Evolutionary conservation across 2,329 filamentous ascomycete genomes (phyloP).

Genomic region (Pestalotiopsis sp.): DNA sequence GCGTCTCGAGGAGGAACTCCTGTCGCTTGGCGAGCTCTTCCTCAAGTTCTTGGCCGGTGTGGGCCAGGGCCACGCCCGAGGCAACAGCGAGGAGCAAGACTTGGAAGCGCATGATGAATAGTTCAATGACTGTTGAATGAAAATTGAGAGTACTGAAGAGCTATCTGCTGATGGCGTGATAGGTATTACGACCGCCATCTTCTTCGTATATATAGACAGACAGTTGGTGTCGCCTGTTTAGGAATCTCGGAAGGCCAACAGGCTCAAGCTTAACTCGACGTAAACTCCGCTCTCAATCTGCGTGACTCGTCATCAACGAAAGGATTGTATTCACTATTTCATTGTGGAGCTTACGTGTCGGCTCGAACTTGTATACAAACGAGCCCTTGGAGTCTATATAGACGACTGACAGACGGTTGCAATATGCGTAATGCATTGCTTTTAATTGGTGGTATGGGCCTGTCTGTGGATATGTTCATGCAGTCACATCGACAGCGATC

Average conservation of each 20-base stretch:
- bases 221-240: background rate
- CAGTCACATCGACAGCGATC: background rate
- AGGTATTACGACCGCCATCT: background rate
- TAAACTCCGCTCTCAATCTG: background rate
- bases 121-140: too few relatives aligned
- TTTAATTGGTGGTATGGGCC: background rate
- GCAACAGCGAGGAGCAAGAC: slow-evolving; percentile 19
- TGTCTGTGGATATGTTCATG: background rate
- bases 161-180: background rate
- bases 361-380: background rate
- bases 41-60: slow-evolving; percentile 51
- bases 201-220: background rate
- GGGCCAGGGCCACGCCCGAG: slow-evolving; percentile 32
- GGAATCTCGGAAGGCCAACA: background rate
- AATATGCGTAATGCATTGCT: background rate
- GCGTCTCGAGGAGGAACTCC: slow-evolving; percentile 43
- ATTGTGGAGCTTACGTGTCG: background rate
- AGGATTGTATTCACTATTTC: background rate
- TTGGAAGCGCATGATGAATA: slow-evolving; percentile 27
- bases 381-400: background rate
- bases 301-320: background rate
- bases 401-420: background rate
- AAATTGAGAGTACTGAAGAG: background rate
- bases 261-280: background rate
- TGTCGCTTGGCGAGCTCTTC: slow-evolving; percentile 53